These are phyloP conservation scores for Boletus sp. DNA, from an alignment of 768 basidiomycete genomes.

Conservation along the genomic window DNA sequence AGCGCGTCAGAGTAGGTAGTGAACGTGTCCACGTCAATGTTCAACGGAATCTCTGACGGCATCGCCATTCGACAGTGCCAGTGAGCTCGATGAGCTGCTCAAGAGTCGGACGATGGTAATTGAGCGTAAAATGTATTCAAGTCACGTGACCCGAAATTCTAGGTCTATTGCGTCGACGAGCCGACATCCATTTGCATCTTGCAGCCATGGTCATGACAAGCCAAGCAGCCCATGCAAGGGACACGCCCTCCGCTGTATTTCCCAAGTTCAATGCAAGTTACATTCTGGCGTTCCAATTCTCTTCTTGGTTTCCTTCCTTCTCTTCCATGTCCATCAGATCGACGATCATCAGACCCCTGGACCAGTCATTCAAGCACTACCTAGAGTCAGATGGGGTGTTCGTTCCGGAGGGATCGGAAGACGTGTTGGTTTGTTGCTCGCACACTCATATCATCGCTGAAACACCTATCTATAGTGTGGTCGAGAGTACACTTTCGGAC, in stretches of 20 bases:
- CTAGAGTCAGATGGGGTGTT: constrained; percentile 83
- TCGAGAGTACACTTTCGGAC: constrained; percentile 59
- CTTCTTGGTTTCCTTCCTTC: constrained; percentile 80
- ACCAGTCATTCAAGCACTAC: constrained; percentile 63
- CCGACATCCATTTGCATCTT: too few relatives aligned
- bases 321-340: constrained; percentile 64
- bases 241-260: constrained; percentile 34
- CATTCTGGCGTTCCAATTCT: constrained; percentile 76
- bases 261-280: constrained; percentile 50
- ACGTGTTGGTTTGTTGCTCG: constrained; percentile 49
- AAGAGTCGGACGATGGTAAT: not conserved
- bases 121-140: not conserved
- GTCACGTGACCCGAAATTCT: constrained; percentile 11
- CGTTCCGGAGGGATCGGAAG: constrained; percentile 78
- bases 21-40: constrained; percentile 38
- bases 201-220: not conserved
- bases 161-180: too few relatives aligned
- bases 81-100: not conserved
- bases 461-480: constrained; percentile 38
- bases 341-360: constrained; percentile 69
- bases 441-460: not conserved
- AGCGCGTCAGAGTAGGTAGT: constrained; percentile 53
- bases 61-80: constrained; percentile 11
- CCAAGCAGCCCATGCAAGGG: not conserved
- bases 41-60: not conserved